Conservation (phyloP, 176 grass and related monocot species). For the Pontederia paniculata region DNA sequence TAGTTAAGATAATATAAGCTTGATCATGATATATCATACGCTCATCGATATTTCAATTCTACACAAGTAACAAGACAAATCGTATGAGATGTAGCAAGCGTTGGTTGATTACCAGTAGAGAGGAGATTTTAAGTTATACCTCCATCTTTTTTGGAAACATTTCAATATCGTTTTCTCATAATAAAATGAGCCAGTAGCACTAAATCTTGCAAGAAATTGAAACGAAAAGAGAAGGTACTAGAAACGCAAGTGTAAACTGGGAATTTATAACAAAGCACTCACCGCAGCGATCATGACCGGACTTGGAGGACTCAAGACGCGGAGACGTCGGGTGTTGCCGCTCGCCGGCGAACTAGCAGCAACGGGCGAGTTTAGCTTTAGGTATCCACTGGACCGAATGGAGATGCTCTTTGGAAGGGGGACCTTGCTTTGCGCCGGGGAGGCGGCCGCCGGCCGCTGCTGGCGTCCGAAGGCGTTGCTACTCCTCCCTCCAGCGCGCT, state of each 20-base stretch:
- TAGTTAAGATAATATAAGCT: too few species aligned
- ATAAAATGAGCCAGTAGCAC: too few species aligned
- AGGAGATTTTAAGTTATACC: background rate
- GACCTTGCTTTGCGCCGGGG: constrained; percentile 31
- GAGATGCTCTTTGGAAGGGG: constrained; percentile 77
- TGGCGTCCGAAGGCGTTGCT: constrained; percentile 8
- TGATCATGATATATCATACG: too few species aligned
- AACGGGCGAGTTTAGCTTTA: constrained; percentile 47
- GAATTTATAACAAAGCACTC: constrained; percentile 25
- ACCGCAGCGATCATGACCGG: constrained; percentile 28
- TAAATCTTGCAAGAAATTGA: background rate
- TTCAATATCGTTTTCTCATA: too few species aligned
- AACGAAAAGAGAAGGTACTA: background rate
- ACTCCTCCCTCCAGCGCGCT: constrained; percentile 9
- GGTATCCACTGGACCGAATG: constrained; percentile 67
- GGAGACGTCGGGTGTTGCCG: constrained; percentile 17
- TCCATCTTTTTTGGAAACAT: constrained; percentile 13
- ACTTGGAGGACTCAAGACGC: constrained; percentile 11
- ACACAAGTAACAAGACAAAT: too few species aligned
- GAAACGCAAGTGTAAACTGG: background rate
- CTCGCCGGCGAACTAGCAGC: background rate
- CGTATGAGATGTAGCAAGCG: too few species aligned
- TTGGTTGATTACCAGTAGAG: too few species aligned
- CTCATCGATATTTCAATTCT: too few species aligned
- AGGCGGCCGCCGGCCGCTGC: background rate